A percentile compares a stretch with the other conserved stretches of the same genome.
These are phyloP conservation scores for Petunia hybrid DNA, from an alignment of 305 asterid genomes.

Conservation along the genomic window DNA sequence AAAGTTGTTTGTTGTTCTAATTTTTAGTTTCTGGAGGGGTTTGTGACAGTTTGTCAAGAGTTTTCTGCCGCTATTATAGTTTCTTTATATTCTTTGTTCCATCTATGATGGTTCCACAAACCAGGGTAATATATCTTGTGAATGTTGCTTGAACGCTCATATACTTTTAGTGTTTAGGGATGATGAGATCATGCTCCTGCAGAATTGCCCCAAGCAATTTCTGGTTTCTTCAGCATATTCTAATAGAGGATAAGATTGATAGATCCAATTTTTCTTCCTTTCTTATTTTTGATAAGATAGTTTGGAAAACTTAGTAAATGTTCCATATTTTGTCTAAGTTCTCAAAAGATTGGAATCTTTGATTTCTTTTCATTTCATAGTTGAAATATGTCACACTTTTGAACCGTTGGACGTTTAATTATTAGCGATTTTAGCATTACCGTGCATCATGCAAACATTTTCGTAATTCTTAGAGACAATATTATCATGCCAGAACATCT, in stretches of 20 bases:
- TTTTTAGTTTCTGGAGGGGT: conserved; percentile 18
- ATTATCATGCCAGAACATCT: neutral
- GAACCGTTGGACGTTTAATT: neutral
- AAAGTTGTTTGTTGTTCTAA: neutral
- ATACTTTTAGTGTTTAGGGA: neutral
- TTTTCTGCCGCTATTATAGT: conserved; percentile 19
- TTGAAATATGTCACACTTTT: neutral
- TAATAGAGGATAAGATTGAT: neutral
- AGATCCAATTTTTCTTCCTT: neutral
- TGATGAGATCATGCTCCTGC: neutral
- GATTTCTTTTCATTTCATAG: conserved; percentile 10
- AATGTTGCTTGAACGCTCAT: conserved; percentile 11
- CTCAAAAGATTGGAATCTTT: neutral
- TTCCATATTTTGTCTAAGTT: neutral
- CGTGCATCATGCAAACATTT: neutral
- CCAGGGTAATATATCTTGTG: neutral
- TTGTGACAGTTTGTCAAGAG: neutral
- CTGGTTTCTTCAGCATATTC: neutral
- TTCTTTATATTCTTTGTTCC: neutral
- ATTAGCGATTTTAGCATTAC: neutral
- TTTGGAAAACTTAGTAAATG: neutral
- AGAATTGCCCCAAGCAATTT: neutral
- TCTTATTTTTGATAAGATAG: neutral
- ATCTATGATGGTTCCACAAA: neutral
- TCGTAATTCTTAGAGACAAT: neutral